Conservation (phyloP, 495 filamentous ascomycete genomes). For the Hypoxylon cercidicola region DNA sequence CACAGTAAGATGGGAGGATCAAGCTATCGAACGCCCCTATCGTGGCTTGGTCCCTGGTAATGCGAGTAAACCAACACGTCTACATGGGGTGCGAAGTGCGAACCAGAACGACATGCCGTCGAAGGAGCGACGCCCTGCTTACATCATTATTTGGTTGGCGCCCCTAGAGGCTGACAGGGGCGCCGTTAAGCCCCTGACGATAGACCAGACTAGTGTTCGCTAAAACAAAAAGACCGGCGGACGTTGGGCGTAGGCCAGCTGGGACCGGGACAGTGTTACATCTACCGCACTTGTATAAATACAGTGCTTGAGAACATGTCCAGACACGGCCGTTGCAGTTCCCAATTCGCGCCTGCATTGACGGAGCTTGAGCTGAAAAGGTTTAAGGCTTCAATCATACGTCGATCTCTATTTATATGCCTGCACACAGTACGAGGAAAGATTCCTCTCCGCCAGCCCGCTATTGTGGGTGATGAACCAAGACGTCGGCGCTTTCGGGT, state of each 20-base stretch:
- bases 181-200: constrained; percentile 11
- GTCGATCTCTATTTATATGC: constrained; percentile 32
- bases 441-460: neutral
- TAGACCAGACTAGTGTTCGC: constrained; percentile 13
- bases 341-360: constrained; percentile 19
- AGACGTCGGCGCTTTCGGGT: constrained; percentile 1
- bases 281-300: neutral
- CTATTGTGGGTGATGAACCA: neutral
- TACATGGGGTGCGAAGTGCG: constrained; percentile 15
- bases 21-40: constrained; percentile 20
- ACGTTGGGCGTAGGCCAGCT: neutral
- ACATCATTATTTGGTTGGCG: constrained; percentile 16
- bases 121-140: constrained; percentile 15
- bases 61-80: constrained; percentile 5
- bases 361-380: constrained; percentile 28
- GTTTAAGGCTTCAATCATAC: constrained; percentile 17
- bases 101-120: constrained; percentile 3
- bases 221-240: constrained; percentile 1
- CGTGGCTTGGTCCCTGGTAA: constrained; percentile 10
- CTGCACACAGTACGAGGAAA: neutral
- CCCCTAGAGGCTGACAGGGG: constrained; percentile 17
- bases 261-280: no score
- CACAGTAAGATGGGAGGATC: constrained; percentile 26
- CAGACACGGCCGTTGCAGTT: constrained; percentile 15
- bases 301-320: constrained; percentile 11